Evolutionary conservation across 2,329 filamentous ascomycete genomes (phyloP), one percentile per base, ranked within the genome.

Genomic region (Nigrospora sphaerica): DNA sequence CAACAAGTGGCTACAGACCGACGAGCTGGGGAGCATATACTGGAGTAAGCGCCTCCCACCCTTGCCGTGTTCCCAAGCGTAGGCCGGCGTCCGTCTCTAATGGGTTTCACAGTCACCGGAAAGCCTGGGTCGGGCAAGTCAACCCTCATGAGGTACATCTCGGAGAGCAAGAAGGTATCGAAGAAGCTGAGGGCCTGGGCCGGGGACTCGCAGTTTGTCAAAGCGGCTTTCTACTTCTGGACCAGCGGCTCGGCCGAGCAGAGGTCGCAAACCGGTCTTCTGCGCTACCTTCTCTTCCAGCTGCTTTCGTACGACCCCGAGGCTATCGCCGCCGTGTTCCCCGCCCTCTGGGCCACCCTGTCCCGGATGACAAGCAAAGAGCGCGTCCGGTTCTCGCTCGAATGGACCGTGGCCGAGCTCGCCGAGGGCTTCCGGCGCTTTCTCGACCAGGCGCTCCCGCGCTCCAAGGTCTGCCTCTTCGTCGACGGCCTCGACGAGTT

Each of bases 81-180:
- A 9, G 10, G 5, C 17, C 4, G 18, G 17, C 9, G 13, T 17
- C 12, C 14, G 16, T 6, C 32, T 12, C 12, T 18, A 34, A 42
- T 19, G 9, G 11, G 23, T 31, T 12, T 9, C 19, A n/a, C n/a
- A 49, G 47, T 70, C 34, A 67, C 60, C 2, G 67, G 66, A 2
- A 69, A 72, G 32, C 64, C 71, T 3, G 72, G 72, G 0, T 68
- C 68, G 0, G 72, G 72, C 1, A 75, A 75, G 49, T 73, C 69
- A 0, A 72, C 70, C 0, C 57, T 74, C 2, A 71, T 72, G 57
- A 65, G 67, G 17, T 64, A 65, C 33, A 55, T 70, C 12, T 60
- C 55, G 0, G 53, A 58, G 4, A 59, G 64, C 17, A 36, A 41
- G 1, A 53, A 0, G 18, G 53, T 32, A 4, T 52, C 11, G 42